These are phyloP conservation scores for Cunninghamia lanceolata DNA, from an alignment of 75 land plant genomes.

Conservation along the genomic window DNA sequence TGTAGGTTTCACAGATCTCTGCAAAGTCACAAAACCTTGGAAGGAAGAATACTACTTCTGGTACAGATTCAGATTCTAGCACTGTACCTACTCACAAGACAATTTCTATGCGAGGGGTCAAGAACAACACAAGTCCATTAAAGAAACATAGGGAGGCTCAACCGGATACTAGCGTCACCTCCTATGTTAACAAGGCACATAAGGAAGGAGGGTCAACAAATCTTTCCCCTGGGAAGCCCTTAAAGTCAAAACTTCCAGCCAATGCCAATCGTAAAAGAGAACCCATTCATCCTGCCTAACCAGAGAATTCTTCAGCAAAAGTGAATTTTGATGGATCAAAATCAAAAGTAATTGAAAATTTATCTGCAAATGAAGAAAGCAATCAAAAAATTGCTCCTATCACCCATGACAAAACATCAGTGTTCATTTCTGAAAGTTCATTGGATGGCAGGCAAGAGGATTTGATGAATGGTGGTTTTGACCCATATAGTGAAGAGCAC, in stretches of 20 bases:
- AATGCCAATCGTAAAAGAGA: constrained; percentile 1
- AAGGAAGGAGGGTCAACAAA: constrained; percentile 6
- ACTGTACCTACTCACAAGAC: constrained; percentile 2
- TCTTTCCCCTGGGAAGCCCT: constrained; percentile 1
- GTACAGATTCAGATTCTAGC: constrained; percentile 5
- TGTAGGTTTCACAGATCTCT: neutral
- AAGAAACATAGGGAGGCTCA: neutral
- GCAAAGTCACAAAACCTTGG: neutral
- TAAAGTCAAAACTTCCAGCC: neutral
- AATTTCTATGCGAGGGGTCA: neutral
- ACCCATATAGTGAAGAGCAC: neutral
- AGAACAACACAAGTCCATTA: neutral
- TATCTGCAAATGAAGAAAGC: neutral
- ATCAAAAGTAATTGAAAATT: neutral
- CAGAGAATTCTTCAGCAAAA: neutral
- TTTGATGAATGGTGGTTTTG: neutral
- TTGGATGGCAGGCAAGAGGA: neutral
- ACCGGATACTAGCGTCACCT: neutral
- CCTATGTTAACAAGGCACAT: neutral
- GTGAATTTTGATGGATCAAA: neutral
- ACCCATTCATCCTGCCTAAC: neutral
- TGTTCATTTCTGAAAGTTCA: neutral
- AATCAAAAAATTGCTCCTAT: neutral
- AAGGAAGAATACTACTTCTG: constrained; percentile 4
- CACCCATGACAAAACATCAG: neutral